phyloP scores from a whole-genome alignment of 345 rosid species.

The Corymbia maculata region DNA sequence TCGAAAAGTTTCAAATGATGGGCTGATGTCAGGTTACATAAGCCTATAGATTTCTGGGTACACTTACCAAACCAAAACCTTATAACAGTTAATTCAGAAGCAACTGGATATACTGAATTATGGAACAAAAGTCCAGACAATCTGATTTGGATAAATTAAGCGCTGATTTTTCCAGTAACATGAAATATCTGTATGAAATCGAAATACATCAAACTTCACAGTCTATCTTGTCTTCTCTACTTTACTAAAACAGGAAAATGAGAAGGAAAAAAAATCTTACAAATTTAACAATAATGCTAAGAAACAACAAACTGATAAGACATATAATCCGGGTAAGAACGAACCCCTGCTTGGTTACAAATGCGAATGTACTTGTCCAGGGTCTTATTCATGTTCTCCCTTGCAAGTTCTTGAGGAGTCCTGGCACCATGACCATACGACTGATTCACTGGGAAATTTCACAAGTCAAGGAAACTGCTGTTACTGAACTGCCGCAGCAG shows the following conservation, averaged over 20 bases:
- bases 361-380: slow-evolving; percentile 38
- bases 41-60: background rate
- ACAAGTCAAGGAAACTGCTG: slow-evolving; percentile 31
- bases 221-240: background rate
- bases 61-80: background rate
- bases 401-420: slow-evolving; percentile 38
- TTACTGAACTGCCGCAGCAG: slow-evolving; percentile 14
- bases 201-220: background rate
- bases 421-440: slow-evolving; percentile 36
- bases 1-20: background rate
- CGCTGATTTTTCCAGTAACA: background rate
- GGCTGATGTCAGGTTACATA: background rate
- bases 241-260: background rate
- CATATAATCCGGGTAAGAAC: background rate
- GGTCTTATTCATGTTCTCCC: slow-evolving; percentile 18
- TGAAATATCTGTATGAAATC: background rate
- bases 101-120: background rate
- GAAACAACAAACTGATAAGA: background rate
- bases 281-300: background rate
- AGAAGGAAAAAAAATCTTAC: background rate
- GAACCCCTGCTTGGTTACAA: slow-evolving; percentile 37
- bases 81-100: background rate
- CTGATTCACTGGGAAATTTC: slow-evolving; percentile 38
- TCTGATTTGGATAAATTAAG: background rate
- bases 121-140: background rate